Evolutionary conservation across 768 basidiomycete species (phyloP), one percentile per base, ranked within the genome.

Genomic region (Lentinula sp.): DNA sequence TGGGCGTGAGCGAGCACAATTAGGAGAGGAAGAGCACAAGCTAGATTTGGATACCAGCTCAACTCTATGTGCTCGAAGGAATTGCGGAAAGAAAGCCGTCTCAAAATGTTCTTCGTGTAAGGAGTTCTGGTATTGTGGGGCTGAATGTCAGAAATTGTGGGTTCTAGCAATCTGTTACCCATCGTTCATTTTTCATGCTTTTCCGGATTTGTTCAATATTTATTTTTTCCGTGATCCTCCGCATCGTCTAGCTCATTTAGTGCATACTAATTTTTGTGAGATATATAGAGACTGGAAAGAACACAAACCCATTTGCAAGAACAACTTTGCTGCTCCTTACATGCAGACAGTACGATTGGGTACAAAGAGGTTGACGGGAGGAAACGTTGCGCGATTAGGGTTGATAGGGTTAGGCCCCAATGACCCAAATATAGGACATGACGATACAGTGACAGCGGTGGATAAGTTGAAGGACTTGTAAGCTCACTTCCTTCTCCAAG

Each of bases 271-370:
- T 23, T 9, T 31, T 5, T 8, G 0, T 39, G 7, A 8, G 37
- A 31, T n/a, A 32, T 13, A n/a, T 21, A 56, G 55, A 56, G 55
- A 56, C 23, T 56, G 55, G 55, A 56, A 56, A 56, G 55, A 56
- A 43, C 55, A 56, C n/a, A 56, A 45, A 56, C 21, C 9, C 18
- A 37, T 56, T 5, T 56, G 55, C 28, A 56, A 56, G 43, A 48
- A 48, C 46, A 48, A 48, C 2, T 56, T 28, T 11, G 55, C 55
- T 43, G 37, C 40, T 5, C 55, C 55, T 6, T 56, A 56, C 13
- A 56, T 56, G 53, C 18, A 54, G 16, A 39, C 53, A 3, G 35
- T 54, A 5, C 34, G 53, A 4, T 18, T 10, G 4, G 53, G 53
- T 18, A 13, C 31, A 13, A 54, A 54, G 10, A 34, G 11, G 11